Evolutionary conservation across 805 yeast species (phyloP), one percentile per base, ranked within the genome.

Genomic region (Candida broadrunensis): DNA sequence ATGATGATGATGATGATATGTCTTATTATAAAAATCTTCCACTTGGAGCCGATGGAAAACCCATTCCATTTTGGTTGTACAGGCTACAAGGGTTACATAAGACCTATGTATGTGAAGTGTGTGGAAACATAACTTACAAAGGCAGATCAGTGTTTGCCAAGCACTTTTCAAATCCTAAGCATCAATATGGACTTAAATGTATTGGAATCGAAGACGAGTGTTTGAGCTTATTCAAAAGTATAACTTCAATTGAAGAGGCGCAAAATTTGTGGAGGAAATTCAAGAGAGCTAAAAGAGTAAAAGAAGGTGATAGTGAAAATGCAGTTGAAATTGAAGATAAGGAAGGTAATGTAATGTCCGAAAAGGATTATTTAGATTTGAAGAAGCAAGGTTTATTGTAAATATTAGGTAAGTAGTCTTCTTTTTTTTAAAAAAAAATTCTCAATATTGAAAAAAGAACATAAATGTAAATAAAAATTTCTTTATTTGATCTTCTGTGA

Each of bases 21-120:
- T 65, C 54, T 7, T 73, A 73, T 44, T 80, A 82, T 15, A 65
- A 77, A 41, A 78, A 83, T 41, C 60, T 87, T 41, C 96, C 96
- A 0, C 38, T 87, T 0, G 98, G 96, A 0, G 76, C 86, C 15
- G 97, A 90, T 61, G 97, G 97, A 0, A 76, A 74, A 31, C 97
- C 97, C 1, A 88, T 93, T 21, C 99, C 99, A 1, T 80, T 73
- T 40, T 93, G 99, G 99, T 68, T 93, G 21, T 90, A 80, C 71
- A 93, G 90, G 60, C 67, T 90, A 34, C 89, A 88, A 52, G 99
- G 99, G 0, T 69, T 90, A 9, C 85, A 85, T 41, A 73, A 78
- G 33, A 78, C 76, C 38, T 87, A 80, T 51, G 53, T 63, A 1
- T 93, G 99, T 59, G 97, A 93, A 61, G 77, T 93, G 6, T 93